Evolutionary conservation across 257 asterid species (phyloP), one percentile per base, ranked within the genome.

Genomic region (Salvia miltiorrhiza): DNA sequence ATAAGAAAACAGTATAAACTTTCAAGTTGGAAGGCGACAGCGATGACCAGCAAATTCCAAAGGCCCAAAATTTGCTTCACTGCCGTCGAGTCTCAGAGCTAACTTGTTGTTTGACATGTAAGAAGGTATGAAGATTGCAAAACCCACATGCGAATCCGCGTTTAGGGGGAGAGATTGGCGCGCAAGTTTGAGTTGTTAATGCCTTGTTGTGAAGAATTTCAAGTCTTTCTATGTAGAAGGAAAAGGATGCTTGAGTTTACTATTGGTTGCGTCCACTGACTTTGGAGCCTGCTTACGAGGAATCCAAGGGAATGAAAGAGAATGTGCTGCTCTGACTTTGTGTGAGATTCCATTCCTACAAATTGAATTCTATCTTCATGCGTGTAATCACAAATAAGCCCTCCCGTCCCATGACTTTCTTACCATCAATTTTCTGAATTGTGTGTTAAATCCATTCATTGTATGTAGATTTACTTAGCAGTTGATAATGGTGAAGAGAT

Each of bases 11-110:
- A n/a, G n/a, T n/a, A n/a, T n/a, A n/a, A n/a, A n/a, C n/a, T n/a
- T n/a, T n/a, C n/a, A n/a, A n/a, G n/a, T n/a, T n/a, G n/a, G n/a
- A n/a, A n/a, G n/a, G n/a, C n/a, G n/a, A n/a, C 30, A 26, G 30
- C 30, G 68, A 65, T 41, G 41, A 45, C 21, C 67, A 63, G 48
- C 45, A 58, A 49, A 49, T 3, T n/a, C 54, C 53, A 59, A 61
- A 62, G 69, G 69, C 39, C 11, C 8, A 63, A 67, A 71, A 17
- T 0, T 12, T 0, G 1, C 24, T 9, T 32, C 45, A 58, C n/a
- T n/a, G 33, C 77, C 85, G 80, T 81, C 85, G 88, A 83, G 85
- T 84, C 85, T 47, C 85, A 73, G 64, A n/a, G 63, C 33, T 60
- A 12, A 45, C 40, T 69, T 70, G 47, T 14, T 33, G 63, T 62